These are phyloP conservation scores for Falciphora oryzae DNA, from an alignment of 2,329 filamentous ascomycete genomes.

Conservation along the genomic window DNA sequence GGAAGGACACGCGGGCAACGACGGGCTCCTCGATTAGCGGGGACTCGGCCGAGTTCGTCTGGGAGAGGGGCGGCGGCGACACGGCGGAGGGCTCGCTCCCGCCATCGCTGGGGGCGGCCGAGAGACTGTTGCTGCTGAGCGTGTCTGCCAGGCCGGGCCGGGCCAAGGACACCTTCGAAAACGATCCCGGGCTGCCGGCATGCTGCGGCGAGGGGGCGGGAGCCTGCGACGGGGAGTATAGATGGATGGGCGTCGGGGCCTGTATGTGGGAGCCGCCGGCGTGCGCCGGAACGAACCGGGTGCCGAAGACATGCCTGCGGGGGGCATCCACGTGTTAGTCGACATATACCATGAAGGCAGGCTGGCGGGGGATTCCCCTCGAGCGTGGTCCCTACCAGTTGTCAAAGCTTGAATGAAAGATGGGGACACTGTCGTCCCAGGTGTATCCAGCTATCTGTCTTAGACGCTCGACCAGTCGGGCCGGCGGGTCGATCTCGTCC, in stretches of 20 bases:
- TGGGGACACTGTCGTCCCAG: conserved; percentile 62
- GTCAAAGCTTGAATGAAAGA: conserved; percentile 70
- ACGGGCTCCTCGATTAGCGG: conserved; percentile 59
- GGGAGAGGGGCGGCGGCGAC: conserved; percentile 26
- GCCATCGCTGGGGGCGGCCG: conserved; percentile 32
- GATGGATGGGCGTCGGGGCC: neutral
- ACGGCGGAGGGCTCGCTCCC: conserved; percentile 32
- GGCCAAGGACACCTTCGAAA: conserved; percentile 38
- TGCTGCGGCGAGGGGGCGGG: conserved; percentile 25
- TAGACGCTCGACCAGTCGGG: conserved; percentile 66
- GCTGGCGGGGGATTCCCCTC: neutral
- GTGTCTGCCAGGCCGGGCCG: conserved; percentile 26
- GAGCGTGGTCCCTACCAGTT: conserved; percentile 57
- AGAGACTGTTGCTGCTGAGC: conserved; percentile 15
- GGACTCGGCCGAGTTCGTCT: conserved; percentile 37
- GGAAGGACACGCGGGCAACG: conserved; percentile 75
- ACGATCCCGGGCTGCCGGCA: conserved; percentile 37
- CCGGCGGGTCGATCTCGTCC: conserved; percentile 58
- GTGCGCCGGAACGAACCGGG: conserved; percentile 47
- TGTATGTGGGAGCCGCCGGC: neutral
- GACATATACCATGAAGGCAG: neutral
- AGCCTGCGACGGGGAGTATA: conserved; percentile 34
- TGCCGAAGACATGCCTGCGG: conserved; percentile 60
- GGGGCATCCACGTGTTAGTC: neutral
- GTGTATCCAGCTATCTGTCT: conserved; percentile 67